Evolutionary conservation across 164 flowering plant genomes (phyloP).

Genomic region (Macadamia integrifolia): DNA sequence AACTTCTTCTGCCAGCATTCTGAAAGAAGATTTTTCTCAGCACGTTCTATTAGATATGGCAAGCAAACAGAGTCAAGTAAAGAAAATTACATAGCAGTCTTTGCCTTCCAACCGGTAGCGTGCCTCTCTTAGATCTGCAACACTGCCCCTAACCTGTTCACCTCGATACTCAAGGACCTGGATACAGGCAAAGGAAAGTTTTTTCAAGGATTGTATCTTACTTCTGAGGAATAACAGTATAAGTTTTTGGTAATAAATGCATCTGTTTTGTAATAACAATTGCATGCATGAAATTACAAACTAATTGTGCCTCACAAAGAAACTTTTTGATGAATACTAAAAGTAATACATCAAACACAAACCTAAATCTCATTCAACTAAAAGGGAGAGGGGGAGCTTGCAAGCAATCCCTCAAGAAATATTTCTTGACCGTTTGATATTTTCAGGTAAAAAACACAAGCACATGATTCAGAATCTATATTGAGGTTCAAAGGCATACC

Average conservation of each 20-base stretch:
- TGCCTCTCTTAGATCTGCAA: slow-evolving; percentile 80
- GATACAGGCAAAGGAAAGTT: slow-evolving; percentile 1
- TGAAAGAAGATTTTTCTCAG: too few relatives aligned
- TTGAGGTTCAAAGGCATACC: slow-evolving; percentile 36
- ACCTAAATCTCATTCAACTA: too few relatives aligned
- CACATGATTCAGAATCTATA: background rate
- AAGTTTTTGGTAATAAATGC: too few relatives aligned
- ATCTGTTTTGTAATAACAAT: too few relatives aligned
- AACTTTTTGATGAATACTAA: too few relatives aligned
- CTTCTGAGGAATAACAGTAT: background rate
- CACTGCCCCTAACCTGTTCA: slow-evolving; percentile 80
- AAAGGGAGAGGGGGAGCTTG: too few relatives aligned
- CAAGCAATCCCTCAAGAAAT: background rate
- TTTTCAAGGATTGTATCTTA: slow-evolving; percentile 2
- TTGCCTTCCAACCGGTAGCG: slow-evolving; percentile 66
- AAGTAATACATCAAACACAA: too few relatives aligned
- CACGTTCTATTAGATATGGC: too few relatives aligned
- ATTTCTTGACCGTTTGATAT: background rate
- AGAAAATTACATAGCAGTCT: slow-evolving; percentile 81
- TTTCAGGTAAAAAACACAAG: background rate
- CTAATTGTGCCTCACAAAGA: too few relatives aligned
- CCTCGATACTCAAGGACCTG: slow-evolving; percentile 73
- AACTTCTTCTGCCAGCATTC: too few relatives aligned
- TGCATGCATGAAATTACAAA: too few relatives aligned
- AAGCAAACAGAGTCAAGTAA: slow-evolving; percentile 1